Evolutionary conservation across 2,329 filamentous ascomycete species (phyloP), one percentile per base, ranked within the genome.

Genomic region (Zymoseptoria brevis): DNA sequence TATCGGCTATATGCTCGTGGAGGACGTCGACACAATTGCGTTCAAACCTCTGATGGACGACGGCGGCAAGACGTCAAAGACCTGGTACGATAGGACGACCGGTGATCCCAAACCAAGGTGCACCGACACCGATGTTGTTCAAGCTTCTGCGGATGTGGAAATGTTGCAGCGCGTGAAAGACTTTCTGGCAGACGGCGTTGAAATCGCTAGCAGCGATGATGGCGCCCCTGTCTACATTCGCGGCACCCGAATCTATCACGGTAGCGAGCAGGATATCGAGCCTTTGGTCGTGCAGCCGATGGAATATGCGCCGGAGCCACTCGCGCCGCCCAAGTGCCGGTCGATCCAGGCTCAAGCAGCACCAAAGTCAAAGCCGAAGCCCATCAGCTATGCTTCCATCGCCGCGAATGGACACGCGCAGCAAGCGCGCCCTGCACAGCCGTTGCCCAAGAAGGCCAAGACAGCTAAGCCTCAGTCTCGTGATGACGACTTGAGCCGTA

Each of bases 131-230:
- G 74, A 73, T 8, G 72, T 83, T 30, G 76, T 81, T 60, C 77
- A 81, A 57, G 78, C 80, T 56, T 80, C 84, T 59, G 77, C 80
- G 0, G 83, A 85, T 57, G 76, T 83, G 35, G 86, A 89, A 71
- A 87, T 86, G 81, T 77, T 87, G n/a, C 82, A 83, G 68, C 80
- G 86, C 49, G 79, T 88, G 57, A 80, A 81, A 57, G 83, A 86
- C 60, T 77, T 88, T 30, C 74, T 88, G 7, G 78, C 83, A 53
- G 83, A 85, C 70, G 86, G 83, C 2, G 74, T 87, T 45, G 74
- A 81, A 56, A 72, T 87, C 26, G 80, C 81, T n/a, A 75, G 80
- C 57, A 77, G 79, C 63, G 73, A 76, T 55, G 74, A 77, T 65
- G 58, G 67, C 62, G 54, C 65, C 30, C 22, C 22, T 13, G 51